These are phyloP conservation scores for Phytophthora aleatoria DNA, from an alignment of 352 stramenopile species.

Conservation along the genomic window DNA sequence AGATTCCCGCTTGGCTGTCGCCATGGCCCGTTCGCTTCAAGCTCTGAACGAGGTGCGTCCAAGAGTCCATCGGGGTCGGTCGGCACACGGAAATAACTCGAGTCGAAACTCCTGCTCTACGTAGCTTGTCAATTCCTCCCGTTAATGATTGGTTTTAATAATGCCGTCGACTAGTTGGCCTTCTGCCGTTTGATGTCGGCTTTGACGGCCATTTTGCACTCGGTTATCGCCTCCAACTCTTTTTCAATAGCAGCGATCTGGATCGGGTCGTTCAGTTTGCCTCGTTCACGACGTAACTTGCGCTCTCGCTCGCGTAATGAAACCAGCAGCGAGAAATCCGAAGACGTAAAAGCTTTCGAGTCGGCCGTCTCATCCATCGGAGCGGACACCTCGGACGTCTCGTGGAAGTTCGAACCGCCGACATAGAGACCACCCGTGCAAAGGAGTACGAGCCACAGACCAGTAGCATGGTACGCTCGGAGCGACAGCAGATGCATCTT, in stretches of 20 bases:
- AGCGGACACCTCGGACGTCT: slow-evolving; percentile 55
- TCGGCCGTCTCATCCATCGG: slow-evolving; percentile 23
- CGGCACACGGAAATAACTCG: slow-evolving; percentile 22
- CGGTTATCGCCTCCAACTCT: slow-evolving; percentile 54
- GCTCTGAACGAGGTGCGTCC: not conserved
- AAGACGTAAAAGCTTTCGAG: slow-evolving; percentile 31
- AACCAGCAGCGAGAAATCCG: slow-evolving; percentile 52
- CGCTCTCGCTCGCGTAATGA: slow-evolving; percentile 61
- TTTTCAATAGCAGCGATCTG: slow-evolving; percentile 47
- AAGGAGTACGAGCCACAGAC: slow-evolving; percentile 83
- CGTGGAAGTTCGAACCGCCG: slow-evolving; percentile 67
- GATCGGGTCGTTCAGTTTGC: slow-evolving; percentile 22
- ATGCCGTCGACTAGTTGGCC: slow-evolving; percentile 16
- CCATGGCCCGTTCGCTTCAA: slow-evolving; percentile 26
- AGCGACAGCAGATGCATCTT: slow-evolving; percentile 68
- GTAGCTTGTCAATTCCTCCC: not conserved
- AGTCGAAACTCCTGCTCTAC: slow-evolving; percentile 7
- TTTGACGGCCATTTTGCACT: slow-evolving; percentile 68
- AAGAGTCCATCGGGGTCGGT: slow-evolving; percentile 6
- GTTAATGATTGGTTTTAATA: slow-evolving; percentile 12
- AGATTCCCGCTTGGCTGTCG: slow-evolving; percentile 49
- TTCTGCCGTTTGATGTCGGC: slow-evolving; percentile 56
- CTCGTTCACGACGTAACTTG: slow-evolving; percentile 49
- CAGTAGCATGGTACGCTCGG: slow-evolving; percentile 76
- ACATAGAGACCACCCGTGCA: slow-evolving; percentile 78